These are phyloP conservation scores for Whalleya microplaca DNA, from an alignment of 2,329 filamentous ascomycete species.

Conservation along the genomic window DNA sequence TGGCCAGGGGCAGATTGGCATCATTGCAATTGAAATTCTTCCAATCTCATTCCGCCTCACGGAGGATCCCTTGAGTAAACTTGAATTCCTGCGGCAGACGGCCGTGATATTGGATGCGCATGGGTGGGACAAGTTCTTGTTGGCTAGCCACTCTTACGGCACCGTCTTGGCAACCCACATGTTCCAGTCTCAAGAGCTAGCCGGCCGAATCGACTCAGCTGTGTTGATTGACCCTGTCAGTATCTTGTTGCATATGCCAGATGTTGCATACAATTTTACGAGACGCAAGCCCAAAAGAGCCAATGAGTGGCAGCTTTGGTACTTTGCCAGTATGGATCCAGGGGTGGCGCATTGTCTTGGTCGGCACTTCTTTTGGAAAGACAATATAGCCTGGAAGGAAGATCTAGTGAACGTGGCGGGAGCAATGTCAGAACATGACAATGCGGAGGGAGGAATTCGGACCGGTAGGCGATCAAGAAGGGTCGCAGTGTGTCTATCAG, in stretches of 20 bases:
- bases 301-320: constrained; percentile 74
- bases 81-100: constrained; percentile 61
- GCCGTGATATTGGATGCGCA: constrained; percentile 60
- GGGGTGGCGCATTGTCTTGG: constrained; percentile 67
- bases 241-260: constrained; percentile 68
- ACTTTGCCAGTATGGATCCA: constrained; percentile 70
- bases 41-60: constrained; percentile 68
- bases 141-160: constrained; percentile 68
- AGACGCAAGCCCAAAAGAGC: constrained; percentile 54
- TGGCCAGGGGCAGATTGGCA: constrained; percentile 57
- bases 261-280: constrained; percentile 75
- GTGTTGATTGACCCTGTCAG: constrained; percentile 65
- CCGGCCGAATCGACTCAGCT: constrained; percentile 52
- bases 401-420: constrained; percentile 50
- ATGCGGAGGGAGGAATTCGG: constrained; percentile 11
- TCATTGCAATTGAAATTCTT: constrained; percentile 69
- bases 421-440: constrained; percentile 7
- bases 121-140: constrained; percentile 59
- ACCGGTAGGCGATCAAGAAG: constrained; percentile 17
- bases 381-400: constrained; percentile 73
- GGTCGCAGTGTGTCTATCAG: constrained; percentile 62
- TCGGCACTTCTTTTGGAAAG: constrained; percentile 71
- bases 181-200: constrained; percentile 52
- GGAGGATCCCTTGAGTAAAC: constrained; percentile 50
- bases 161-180: constrained; percentile 66